phyloP scores from a whole-genome alignment of 1,139 yeast genomes.

The Zhuliangozyma blackwelliae region DNA sequence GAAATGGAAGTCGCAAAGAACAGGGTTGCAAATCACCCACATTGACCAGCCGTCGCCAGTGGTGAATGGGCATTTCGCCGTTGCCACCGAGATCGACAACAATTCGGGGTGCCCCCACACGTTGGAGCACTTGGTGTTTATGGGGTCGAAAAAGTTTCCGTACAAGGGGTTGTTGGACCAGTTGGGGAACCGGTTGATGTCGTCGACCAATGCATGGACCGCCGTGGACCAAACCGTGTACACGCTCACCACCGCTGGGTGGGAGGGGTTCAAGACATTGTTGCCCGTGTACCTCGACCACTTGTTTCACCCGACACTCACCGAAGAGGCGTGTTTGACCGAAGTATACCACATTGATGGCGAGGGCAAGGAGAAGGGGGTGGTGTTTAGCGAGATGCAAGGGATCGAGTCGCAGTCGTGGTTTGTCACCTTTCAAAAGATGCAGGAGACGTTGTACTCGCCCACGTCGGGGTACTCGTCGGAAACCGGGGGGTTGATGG shows the following conservation, averaged over 20 bases:
- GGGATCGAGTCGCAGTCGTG: slow-evolving; percentile 82
- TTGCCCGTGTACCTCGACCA: slow-evolving; percentile 92
- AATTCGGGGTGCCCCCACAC: slow-evolving; percentile 97
- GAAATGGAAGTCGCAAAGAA: slow-evolving; percentile 69
- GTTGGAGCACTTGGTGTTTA: slow-evolving; percentile 85
- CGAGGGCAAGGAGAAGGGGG: slow-evolving; percentile 88
- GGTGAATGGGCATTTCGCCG: slow-evolving; percentile 90
- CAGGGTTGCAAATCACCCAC: slow-evolving; percentile 79
- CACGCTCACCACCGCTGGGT: slow-evolving; percentile 88
- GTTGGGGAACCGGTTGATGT: slow-evolving; percentile 78
- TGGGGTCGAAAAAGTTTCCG: slow-evolving; percentile 90
- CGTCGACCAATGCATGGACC: slow-evolving; percentile 96
- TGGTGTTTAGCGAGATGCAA: slow-evolving; percentile 96
- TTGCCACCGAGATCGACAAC: slow-evolving; percentile 83
- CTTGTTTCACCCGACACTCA: slow-evolving; percentile 74
- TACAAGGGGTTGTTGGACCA: slow-evolving; percentile 88
- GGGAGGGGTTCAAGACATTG: slow-evolving; percentile 86
- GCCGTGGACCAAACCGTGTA: slow-evolving; percentile 94
- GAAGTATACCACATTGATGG: slow-evolving; percentile 96
- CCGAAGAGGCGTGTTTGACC: slow-evolving; percentile 86
- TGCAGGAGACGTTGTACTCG: slow-evolving; percentile 59
- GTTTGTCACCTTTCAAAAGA: slow-evolving; percentile 59
- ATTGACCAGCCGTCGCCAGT: slow-evolving; percentile 82
- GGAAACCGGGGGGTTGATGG: slow-evolving; percentile 90
- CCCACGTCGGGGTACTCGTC: slow-evolving; percentile 64